Base-by-base conservation (phyloP, 2,329 filamentous ascomycete species). In the Nemania bipapillata region DNA sequence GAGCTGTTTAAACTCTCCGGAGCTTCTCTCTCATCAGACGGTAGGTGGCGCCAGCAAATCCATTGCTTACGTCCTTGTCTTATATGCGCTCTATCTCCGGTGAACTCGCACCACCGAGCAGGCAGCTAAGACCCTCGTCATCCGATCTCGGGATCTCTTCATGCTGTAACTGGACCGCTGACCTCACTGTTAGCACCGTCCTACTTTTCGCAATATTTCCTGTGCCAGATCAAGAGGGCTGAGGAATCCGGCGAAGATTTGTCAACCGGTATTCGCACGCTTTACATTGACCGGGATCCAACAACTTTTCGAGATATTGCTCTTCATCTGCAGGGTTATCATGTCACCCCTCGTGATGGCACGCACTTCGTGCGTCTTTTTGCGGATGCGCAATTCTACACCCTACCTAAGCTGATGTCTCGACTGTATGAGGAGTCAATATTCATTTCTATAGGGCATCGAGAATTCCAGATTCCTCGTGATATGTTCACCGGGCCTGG, bases 231-330 rank as follows among this genome's bases (percentile, higher is more conserved):
- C 47, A 86, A 87, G 65, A 82, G 84, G 73, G 90, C 87, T 56
- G 86, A 89, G 68, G 85, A 87, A 54, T 86, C 86, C 64, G 87
- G 87, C 66, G 85, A 89, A 63, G 86, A 87, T 63, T 66, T 81
- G 4, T 79, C 76, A 45, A 72, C 76, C 4, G 80, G 81, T 54
- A 83, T 97, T 66, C 90, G 91, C 73, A 97, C 95, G 0, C 85
- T 98, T 6, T 97, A 97, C 81, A 97, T 98, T 76, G 95, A 98
- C 80, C 91, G 95, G 69, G 95, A 98, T 80, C 94, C 95, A 0
- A 85, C 85, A 15, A 97, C 94, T 0, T 98, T 98, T 79, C 87
- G 86, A 75, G 93, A 97, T 77, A 97, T 98, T 72, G 91, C 92
- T 42, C 85, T 94, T 63, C 94, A 98, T 83, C 85, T 98, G 24